These are phyloP conservation scores for Emydomyces testavorans DNA, from an alignment of 2,329 filamentous ascomycete genomes.

Conservation along the genomic window DNA sequence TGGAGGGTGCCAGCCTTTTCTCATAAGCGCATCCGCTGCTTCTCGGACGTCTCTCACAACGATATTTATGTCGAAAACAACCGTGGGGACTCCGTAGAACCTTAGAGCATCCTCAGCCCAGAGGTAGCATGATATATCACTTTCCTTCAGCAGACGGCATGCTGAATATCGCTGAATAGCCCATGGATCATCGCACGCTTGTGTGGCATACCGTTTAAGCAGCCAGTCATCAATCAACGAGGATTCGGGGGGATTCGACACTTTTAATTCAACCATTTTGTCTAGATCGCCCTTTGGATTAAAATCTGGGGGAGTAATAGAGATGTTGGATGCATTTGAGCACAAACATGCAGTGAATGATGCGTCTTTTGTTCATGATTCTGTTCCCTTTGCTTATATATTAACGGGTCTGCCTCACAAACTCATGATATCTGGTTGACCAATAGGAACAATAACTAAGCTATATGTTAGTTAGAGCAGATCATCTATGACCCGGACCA, in stretches of 20 bases:
- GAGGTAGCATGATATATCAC: conserved; percentile 14
- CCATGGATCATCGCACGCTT: conserved; percentile 13
- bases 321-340: too few relatives aligned
- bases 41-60: conserved; percentile 11
- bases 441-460: too few relatives aligned
- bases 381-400: too few relatives aligned
- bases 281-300: too few relatives aligned
- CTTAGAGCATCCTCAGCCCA: conserved; percentile 14
- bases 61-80: conserved; percentile 16
- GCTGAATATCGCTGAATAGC: conserved; percentile 14
- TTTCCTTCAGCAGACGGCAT: conserved; percentile 14
- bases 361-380: too few relatives aligned
- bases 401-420: too few relatives aligned
- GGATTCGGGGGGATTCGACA: not conserved
- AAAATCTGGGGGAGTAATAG: too few relatives aligned
- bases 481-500: too few relatives aligned
- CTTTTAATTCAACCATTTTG: too few relatives aligned
- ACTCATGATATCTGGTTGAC: too few relatives aligned
- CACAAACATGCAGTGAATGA: too few relatives aligned
- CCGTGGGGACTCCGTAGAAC: conserved; percentile 16
- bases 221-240: conserved; percentile 12
- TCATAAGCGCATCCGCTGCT: conserved; percentile 13
- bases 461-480: too few relatives aligned
- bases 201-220: conserved; percentile 13
- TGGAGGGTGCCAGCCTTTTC: conserved; percentile 15